A percentile compares a stretch with the other conserved stretches of the same genome.
phyloP scores from a whole-genome alignment of 164 flowering plant species.

The Annona cherimola region DNA sequence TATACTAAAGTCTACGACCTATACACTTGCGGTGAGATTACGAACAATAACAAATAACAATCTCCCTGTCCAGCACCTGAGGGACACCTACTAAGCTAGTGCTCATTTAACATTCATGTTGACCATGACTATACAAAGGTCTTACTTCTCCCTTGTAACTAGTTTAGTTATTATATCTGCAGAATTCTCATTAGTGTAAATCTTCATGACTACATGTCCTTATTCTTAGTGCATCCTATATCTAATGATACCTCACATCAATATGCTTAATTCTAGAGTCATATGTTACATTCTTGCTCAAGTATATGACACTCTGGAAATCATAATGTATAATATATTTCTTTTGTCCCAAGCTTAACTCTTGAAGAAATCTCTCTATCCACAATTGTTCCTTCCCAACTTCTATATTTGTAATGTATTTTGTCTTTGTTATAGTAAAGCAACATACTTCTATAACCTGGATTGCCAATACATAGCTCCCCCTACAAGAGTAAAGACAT shows the following conservation, averaged over 20 bases:
- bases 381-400: not conserved
- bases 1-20: too few relatives aligned
- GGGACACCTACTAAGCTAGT: not conserved
- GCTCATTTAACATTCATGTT: not conserved
- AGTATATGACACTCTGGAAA: not conserved
- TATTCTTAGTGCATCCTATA: not conserved
- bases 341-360: not conserved
- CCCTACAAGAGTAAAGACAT: slow-evolving; percentile 5
- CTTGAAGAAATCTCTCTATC: not conserved
- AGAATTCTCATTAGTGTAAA: not conserved
- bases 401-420: too few relatives aligned
- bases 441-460: not conserved
- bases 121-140: not conserved
- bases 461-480: not conserved
- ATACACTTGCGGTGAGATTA: too few relatives aligned
- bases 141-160: not conserved
- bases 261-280: not conserved
- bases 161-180: not conserved
- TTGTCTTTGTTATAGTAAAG: too few relatives aligned
- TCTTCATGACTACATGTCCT: slow-evolving; percentile 1
- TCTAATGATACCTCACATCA: not conserved
- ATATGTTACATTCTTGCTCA: not conserved
- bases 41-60: too few relatives aligned
- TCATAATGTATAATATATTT: not conserved
- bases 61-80: not conserved